These are phyloP conservation scores for Starmerella cellae DNA, from an alignment of 805 yeast species.

Conservation along the genomic window DNA sequence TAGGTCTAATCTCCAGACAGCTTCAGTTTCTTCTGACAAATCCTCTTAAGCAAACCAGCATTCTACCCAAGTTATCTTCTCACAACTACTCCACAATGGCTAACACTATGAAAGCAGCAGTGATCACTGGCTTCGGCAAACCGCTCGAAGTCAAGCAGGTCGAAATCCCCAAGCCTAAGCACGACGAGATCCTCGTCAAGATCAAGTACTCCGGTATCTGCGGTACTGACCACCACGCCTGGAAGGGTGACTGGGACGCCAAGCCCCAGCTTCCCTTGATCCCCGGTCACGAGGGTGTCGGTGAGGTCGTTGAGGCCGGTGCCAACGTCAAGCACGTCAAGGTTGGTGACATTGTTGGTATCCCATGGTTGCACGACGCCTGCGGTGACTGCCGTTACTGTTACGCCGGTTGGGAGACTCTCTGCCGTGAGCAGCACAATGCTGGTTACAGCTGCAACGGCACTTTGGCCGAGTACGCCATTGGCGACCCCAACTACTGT, in stretches of 20 bases:
- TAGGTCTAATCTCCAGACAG: neutral
- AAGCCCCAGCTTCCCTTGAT: slow-evolving; percentile 61
- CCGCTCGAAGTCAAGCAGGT: slow-evolving; percentile 54
- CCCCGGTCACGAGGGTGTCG: slow-evolving; percentile 88
- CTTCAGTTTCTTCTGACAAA: neutral
- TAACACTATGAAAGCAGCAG: slow-evolving; percentile 40
- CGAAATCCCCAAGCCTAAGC: slow-evolving; percentile 67
- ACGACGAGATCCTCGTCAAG: slow-evolving; percentile 66
- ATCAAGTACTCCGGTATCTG: slow-evolving; percentile 85
- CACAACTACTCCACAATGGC: slow-evolving; percentile 9
- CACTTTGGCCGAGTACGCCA: slow-evolving; percentile 80
- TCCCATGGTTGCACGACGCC: slow-evolving; percentile 72
- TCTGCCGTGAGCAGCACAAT: slow-evolving; percentile 54
- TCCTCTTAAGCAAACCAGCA: neutral
- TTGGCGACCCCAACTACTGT: slow-evolving; percentile 80
- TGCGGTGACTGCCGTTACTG: slow-evolving; percentile 70
- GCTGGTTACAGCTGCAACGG: slow-evolving; percentile 87
- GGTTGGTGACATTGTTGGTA: slow-evolving; percentile 70
- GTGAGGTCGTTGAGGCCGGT: slow-evolving; percentile 69
- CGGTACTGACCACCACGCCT: slow-evolving; percentile 88
- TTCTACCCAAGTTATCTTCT: too few species aligned
- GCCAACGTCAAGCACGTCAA: slow-evolving; percentile 53
- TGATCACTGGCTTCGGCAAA: slow-evolving; percentile 55
- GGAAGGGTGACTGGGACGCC: slow-evolving; percentile 90
- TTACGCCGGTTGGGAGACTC: slow-evolving; percentile 50